Evolutionary conservation across 305 asterid species (phyloP), one percentile per base, ranked within the genome.

Genomic region (Fraxinus xanthoxyloides): DNA sequence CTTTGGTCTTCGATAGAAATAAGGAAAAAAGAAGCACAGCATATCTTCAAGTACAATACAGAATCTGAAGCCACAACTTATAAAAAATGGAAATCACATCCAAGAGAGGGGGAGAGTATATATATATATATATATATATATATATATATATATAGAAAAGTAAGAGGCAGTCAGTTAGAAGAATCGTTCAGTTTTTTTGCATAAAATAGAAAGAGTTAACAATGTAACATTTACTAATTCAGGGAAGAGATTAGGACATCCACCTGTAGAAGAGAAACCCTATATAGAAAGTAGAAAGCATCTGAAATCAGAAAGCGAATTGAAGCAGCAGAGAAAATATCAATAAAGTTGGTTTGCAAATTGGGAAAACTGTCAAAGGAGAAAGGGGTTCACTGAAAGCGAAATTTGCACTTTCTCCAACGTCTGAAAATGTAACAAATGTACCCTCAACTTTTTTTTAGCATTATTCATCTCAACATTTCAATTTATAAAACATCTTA

Each of bases 201-300:
- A 77, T 77, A 77, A 85, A 77, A 78, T 30, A 31, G 88, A 81
- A 86, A 56, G 7, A 75, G 76, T 72, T 1, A 81, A 67, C 73
- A 26, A 17, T 36, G 30, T 69, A 8, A 23, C n/a, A 40, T 59
- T 85, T 84, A 78, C 88, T 84, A 85, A 81, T 84, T 85, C 13
- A 36, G 84, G 89, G 85, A 81, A 83, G 80, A 86, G 48, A 84
- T 79, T 79, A 86, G 82, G 76, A 23, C 72, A 5, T 23, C 73
- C 81, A 88, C 88, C 91, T 85, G 88, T 65, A 72, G 72, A 84
- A 19, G 80, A 15, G 80, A 54, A 78, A 84, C 89, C 89, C 89
- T 88, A 88, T 85, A 77, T 89, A 79, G 84, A 77, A n/a, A 19
- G 24, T 8, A 31, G 79, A 36, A 19, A 76, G 69, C 21, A 12